Base-by-base conservation (phyloP, 202 grass and related monocot species). In the Tripidium arundinaceum region DNA sequence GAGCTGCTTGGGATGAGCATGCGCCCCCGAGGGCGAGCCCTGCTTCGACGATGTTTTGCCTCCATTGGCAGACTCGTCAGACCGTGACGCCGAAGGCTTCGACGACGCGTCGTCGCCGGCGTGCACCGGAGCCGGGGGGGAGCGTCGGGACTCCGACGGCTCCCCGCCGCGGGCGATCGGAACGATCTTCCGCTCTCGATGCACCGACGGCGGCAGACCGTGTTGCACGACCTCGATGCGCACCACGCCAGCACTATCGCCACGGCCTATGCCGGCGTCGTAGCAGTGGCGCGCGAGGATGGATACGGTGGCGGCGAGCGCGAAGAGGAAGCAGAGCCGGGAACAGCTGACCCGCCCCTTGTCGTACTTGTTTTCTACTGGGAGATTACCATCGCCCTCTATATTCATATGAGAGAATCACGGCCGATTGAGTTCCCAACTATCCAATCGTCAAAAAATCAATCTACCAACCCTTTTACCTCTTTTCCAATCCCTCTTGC, bases 261-360 rank as follows among this genome's bases (percentile, higher is more conserved):
- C 61, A 0, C 64, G 31, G 46, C 18, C 68, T 7, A 40, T 1
- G 58, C 37, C 65, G 87, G 61, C 71, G 66, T 40, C 58, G 83
- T 85, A 85, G 72, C 16, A 72, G 83, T 85, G 83, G 66, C 47
- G 38, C 49, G 19, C 28, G 40, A 89, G 22, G 66, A 81, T 40
- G 45, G 66, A 49, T 12, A 82, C 38, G 8, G 65, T 77, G 87
- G 78, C 29, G 47, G 29, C 39, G 59, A 89, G 19, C 46, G 71
- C 50, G 58, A 89, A 18, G 18, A 81, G 11, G 55, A 65, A 60
- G 29, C 37, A 80, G 70, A 80, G 54, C 16, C 71, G 19, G 64
- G 88, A 65, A 22, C 65, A 86, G 37, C 80, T 11, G 46, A 31
- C 10, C 19, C 19, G 45, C 5, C 66, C 72, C 39, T 61, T 75